These are phyloP conservation scores for Thelephora terrestris DNA, from an alignment of 1,284 basidiomycete species.

Conservation along the genomic window DNA sequence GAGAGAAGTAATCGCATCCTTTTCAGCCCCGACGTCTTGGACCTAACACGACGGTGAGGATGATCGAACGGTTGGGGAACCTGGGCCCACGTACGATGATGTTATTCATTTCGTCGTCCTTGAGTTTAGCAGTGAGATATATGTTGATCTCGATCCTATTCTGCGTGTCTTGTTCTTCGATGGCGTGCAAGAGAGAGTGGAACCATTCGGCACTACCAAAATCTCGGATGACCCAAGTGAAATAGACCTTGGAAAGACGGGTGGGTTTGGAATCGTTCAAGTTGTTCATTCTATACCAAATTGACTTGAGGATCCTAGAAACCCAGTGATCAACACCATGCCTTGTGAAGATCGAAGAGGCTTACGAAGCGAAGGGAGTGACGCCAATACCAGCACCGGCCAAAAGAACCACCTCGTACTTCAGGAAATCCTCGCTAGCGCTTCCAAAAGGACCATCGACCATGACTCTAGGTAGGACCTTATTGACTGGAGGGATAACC, in stretches of 20 bases:
- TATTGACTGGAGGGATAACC: constrained; percentile 54
- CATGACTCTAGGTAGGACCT: constrained; percentile 79
- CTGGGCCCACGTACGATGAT: constrained; percentile 49
- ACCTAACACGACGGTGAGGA: constrained; percentile 28
- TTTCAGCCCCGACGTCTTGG: constrained; percentile 81
- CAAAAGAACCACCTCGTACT: constrained; percentile 76
- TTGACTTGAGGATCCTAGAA: constrained; percentile 73
- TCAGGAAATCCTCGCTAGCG: constrained; percentile 78
- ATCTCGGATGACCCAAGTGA: constrained; percentile 85
- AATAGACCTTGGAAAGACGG: constrained; percentile 69
- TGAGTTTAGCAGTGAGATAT: constrained; percentile 81
- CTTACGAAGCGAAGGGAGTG: constrained; percentile 83
- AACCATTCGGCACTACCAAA: constrained; percentile 86
- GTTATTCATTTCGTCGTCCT: constrained; percentile 84
- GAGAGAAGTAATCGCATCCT: constrained; percentile 78
- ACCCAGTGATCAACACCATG: not conserved
- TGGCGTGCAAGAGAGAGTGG: constrained; percentile 83
- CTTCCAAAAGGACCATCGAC: constrained; percentile 83
- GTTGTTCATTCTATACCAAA: constrained; percentile 91
- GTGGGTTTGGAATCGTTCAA: constrained; percentile 62
- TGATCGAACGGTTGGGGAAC: not conserved
- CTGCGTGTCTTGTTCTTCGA: constrained; percentile 82
- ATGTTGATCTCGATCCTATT: constrained; percentile 85
- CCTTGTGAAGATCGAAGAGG: constrained; percentile 12
- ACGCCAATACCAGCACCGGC: constrained; percentile 90